A percentile compares a stretch with the other conserved stretches of the same genome.
These are phyloP conservation scores for Delphinella strobiligena DNA, from an alignment of 2,329 filamentous ascomycete genomes.

Conservation along the genomic window DNA sequence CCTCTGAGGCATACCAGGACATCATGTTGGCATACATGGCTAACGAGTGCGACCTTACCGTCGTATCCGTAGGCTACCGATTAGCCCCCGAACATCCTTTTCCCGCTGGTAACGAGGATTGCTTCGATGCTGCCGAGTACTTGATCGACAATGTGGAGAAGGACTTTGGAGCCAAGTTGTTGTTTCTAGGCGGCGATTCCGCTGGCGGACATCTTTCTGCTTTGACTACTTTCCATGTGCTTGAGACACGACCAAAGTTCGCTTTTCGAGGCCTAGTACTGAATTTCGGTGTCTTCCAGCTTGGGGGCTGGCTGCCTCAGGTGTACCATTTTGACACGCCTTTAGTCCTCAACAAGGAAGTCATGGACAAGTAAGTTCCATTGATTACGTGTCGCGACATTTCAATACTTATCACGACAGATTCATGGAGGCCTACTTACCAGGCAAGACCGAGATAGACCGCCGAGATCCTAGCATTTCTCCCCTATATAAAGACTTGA, in stretches of 20 bases:
- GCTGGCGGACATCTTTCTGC: conserved; percentile 40
- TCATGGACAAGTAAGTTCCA: conserved; percentile 28
- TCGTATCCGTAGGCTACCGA: conserved; percentile 47
- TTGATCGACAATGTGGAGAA: conserved; percentile 35
- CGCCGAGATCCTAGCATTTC: conserved; percentile 34
- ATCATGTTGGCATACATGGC: conserved; percentile 37
- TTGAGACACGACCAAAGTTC: conserved; percentile 27
- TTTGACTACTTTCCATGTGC: conserved; percentile 36
- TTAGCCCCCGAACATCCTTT: conserved; percentile 48
- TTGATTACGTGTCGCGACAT: too few relatives aligned
- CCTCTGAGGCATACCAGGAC: conserved; percentile 33
- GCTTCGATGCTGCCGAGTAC: conserved; percentile 44
- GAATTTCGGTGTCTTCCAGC: conserved; percentile 41
- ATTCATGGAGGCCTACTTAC: conserved; percentile 35
- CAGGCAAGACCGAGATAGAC: conserved; percentile 28
- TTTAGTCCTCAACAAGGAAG: conserved; percentile 34
- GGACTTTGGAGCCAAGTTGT: conserved; percentile 28
- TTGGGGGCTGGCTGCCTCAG: conserved; percentile 32
- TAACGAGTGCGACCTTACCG: conserved; percentile 34
- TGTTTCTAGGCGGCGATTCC: conserved; percentile 36
- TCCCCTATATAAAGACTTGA: conserved; percentile 39
- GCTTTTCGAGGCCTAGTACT: conserved; percentile 38
- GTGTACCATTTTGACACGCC: conserved; percentile 27
- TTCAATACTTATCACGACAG: conserved; percentile 10
- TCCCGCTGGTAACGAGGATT: conserved; percentile 43